phyloP scores from a whole-genome alignment of 2,329 filamentous ascomycete genomes.

The Neurospora sp. region DNA sequence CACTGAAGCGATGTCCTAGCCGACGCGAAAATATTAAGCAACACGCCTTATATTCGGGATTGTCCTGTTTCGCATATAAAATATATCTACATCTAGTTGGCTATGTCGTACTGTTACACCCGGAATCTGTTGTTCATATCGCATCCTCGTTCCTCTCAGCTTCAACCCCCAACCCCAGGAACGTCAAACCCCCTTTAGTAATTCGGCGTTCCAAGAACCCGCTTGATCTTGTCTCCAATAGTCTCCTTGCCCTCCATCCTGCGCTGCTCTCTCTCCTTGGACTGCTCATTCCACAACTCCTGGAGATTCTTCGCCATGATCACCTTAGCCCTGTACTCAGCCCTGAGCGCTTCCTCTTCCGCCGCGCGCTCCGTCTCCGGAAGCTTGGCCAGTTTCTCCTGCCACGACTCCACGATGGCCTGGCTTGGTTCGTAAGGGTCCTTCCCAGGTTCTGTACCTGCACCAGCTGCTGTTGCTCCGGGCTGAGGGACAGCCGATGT shows the following conservation, averaged over 20 bases:
- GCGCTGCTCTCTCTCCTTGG: constrained; percentile 42
- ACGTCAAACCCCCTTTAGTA: not conserved
- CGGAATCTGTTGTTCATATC: not conserved
- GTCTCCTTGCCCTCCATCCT: constrained; percentile 46
- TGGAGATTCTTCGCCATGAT: constrained; percentile 49
- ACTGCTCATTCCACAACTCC: constrained; percentile 45
- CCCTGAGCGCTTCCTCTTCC: constrained; percentile 55
- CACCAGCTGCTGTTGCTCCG: constrained; percentile 5
- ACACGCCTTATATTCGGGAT: not conserved
- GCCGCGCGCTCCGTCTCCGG: constrained; percentile 47
- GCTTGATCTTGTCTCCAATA: constrained; percentile 30
- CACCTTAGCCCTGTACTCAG: constrained; percentile 50
- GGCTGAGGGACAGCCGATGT: constrained; percentile 2
- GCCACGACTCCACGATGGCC: constrained; percentile 25
- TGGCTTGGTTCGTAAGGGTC: constrained; percentile 26
- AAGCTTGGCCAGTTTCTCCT: constrained; percentile 47
- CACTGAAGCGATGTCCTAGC: not conserved
- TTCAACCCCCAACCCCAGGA: not conserved
- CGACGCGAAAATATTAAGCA: not conserved
- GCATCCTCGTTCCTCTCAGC: not conserved
- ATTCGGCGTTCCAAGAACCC: constrained; percentile 18
- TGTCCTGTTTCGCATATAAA: not conserved
- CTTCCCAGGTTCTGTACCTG: constrained; percentile 10
- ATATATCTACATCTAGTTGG: not conserved
- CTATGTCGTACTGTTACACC: not conserved